These are phyloP conservation scores for Rosa lucieae DNA, from an alignment of 306 rosid species.

Conservation along the genomic window DNA sequence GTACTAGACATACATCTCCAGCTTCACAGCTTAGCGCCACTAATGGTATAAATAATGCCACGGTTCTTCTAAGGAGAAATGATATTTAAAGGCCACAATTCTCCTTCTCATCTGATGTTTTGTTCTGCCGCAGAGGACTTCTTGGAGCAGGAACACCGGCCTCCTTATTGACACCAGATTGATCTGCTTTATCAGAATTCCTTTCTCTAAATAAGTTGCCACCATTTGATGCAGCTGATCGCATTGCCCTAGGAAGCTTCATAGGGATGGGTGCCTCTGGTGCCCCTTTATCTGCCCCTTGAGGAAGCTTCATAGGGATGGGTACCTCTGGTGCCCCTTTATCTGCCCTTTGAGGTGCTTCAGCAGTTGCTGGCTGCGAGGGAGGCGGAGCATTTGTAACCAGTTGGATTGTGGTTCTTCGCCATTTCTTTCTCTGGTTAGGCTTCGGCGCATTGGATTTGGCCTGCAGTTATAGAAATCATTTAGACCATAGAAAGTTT, in stretches of 20 bases:
- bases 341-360: constrained; percentile 42
- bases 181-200: constrained; percentile 56
- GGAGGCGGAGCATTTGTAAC: constrained; percentile 51
- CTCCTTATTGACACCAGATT: constrained; percentile 49
- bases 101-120: constrained; percentile 72
- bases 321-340: constrained; percentile 36
- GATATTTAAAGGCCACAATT: constrained; percentile 50
- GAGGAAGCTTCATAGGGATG: constrained; percentile 47
- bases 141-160: constrained; percentile 40
- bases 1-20: background rate
- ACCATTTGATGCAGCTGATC: constrained; percentile 43
- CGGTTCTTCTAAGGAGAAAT: background rate
- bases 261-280: constrained; percentile 46
- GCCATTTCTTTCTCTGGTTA: constrained; percentile 71
- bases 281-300: constrained; percentile 36
- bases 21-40: background rate
- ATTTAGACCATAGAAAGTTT: background rate
- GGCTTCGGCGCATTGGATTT: constrained; percentile 62
- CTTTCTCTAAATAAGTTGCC: constrained; percentile 59
- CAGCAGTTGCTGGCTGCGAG: constrained; percentile 37
- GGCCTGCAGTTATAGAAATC: constrained; percentile 34
- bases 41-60: constrained; percentile 8
- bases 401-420: constrained; percentile 60
- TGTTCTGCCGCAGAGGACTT: constrained; percentile 42
- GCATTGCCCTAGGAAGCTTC: constrained; percentile 61